Percentiles rank a stretch among this genome's conserved stretches.
These are phyloP conservation scores for Fimicolochytrium jonesii DNA, from an alignment of 192 early-diverging fungal species.

Conservation along the genomic window DNA sequence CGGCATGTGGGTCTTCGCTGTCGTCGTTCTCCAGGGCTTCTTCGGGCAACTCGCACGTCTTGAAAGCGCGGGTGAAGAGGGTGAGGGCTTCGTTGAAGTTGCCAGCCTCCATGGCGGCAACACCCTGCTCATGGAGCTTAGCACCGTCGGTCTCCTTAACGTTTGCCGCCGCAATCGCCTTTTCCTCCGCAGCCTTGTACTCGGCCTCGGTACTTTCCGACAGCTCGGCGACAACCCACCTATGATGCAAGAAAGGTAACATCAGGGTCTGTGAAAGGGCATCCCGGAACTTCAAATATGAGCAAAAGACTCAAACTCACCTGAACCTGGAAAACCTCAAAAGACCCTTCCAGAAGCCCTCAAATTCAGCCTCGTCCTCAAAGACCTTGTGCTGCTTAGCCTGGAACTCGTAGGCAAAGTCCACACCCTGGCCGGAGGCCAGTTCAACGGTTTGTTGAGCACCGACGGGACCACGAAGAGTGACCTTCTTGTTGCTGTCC, in stretches of 20 bases:
- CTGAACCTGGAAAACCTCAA: constrained; percentile 22
- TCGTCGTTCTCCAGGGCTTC: constrained; percentile 23
- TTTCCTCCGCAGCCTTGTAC: constrained; percentile 6
- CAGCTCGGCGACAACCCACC: constrained; percentile 11
- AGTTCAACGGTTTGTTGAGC: neutral
- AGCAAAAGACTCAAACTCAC: constrained; percentile 3
- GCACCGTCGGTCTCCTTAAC: neutral
- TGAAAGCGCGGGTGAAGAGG: constrained; percentile 17
- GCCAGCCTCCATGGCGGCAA: constrained; percentile 16
- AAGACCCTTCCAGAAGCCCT: constrained; percentile 12
- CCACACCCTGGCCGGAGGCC: constrained; percentile 2
- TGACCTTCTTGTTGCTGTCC: neutral
- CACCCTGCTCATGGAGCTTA: constrained; percentile 1
- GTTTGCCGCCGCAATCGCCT: neutral
- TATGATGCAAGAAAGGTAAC: neutral
- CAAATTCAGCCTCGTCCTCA: constrained; percentile 19
- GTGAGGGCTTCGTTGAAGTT: constrained; percentile 21
- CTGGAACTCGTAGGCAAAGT: constrained; percentile 17
- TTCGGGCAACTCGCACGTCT: constrained; percentile 8
- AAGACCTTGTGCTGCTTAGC: constrained; percentile 18
- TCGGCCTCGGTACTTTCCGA: constrained; percentile 8
- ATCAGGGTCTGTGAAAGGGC: too few relatives aligned
- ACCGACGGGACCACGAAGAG: constrained; percentile 11
- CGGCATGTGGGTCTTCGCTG: constrained; percentile 2
- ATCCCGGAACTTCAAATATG: too few relatives aligned